phyloP scores from a whole-genome alignment of 345 rosid species.

The Punica granatum region DNA sequence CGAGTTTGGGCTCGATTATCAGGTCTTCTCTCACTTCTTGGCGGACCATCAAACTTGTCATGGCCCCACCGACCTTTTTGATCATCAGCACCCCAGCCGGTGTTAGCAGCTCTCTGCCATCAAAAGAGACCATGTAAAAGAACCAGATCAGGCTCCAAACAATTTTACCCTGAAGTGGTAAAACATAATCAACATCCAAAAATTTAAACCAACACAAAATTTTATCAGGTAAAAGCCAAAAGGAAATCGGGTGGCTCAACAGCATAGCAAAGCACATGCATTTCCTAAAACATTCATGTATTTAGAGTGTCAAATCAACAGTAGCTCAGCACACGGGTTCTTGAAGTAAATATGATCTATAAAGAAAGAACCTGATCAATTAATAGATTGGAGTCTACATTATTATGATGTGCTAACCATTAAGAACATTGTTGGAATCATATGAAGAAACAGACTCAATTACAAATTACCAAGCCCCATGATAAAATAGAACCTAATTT shows the following conservation, averaged over 20 bases:
- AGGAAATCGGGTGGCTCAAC: neutral
- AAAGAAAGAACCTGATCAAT: neutral
- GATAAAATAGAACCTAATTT: too few species aligned
- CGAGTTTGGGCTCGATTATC: conserved; percentile 1
- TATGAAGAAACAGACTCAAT: neutral
- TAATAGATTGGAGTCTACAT: neutral
- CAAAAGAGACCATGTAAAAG: neutral
- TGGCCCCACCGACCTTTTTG: conserved; percentile 57
- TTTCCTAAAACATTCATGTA: neutral
- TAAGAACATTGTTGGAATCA: neutral
- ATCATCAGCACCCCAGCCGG: conserved; percentile 31
- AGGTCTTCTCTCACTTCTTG: conserved; percentile 28
- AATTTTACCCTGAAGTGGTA: too few species aligned
- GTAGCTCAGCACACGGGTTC: neutral
- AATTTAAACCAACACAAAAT: neutral
- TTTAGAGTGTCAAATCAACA: conserved; percentile 2
- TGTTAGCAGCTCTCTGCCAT: conserved; percentile 15
- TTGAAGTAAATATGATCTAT: neutral
- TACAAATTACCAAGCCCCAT: neutral
- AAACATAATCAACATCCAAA: neutral
- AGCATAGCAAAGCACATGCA: neutral
- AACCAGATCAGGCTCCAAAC: neutral
- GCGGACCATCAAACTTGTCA: conserved; percentile 54
- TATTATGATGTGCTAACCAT: neutral
- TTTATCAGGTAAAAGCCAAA: neutral